Conservation (phyloP, 345 rosid genomes). For the Trapa bicornis region DNA sequence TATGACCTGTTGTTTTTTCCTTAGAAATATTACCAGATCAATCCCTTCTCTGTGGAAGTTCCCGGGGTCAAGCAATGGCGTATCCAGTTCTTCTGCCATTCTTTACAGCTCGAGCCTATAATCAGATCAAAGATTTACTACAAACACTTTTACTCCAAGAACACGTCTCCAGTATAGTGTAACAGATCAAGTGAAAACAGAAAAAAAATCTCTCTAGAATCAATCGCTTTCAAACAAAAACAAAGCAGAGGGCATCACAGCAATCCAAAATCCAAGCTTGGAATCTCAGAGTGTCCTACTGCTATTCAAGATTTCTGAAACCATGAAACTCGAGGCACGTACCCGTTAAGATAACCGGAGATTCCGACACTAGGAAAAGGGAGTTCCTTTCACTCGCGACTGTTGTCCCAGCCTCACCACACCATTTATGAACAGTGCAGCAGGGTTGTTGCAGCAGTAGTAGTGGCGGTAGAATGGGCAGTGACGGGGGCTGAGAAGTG, state of each 20-base stretch:
- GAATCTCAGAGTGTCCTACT: neutral
- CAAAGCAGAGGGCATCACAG: neutral
- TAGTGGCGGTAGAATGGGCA: neutral
- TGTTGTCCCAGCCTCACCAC: neutral
- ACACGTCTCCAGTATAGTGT: neutral
- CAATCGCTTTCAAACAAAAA: neutral
- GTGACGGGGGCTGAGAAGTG: neutral
- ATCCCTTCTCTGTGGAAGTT: slow-evolving; percentile 49
- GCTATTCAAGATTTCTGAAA: neutral
- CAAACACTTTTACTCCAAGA: neutral
- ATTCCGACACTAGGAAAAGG: neutral
- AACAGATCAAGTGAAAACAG: too few species aligned
- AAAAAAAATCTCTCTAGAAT: too few species aligned
- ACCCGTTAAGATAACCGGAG: neutral
- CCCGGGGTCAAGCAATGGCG: slow-evolving; percentile 58
- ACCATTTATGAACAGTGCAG: neutral
- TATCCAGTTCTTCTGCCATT: slow-evolving; percentile 68
- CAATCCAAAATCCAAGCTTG: neutral
- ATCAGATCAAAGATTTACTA: neutral
- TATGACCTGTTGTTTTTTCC: neutral
- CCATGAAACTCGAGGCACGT: neutral
- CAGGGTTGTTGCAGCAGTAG: neutral
- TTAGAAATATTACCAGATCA: slow-evolving; percentile 41
- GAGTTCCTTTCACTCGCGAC: neutral
- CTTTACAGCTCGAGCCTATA: slow-evolving; percentile 15